phyloP scores from a whole-genome alignment of 208 protist genomes.

The Balamuthia mandrillaris region DNA sequence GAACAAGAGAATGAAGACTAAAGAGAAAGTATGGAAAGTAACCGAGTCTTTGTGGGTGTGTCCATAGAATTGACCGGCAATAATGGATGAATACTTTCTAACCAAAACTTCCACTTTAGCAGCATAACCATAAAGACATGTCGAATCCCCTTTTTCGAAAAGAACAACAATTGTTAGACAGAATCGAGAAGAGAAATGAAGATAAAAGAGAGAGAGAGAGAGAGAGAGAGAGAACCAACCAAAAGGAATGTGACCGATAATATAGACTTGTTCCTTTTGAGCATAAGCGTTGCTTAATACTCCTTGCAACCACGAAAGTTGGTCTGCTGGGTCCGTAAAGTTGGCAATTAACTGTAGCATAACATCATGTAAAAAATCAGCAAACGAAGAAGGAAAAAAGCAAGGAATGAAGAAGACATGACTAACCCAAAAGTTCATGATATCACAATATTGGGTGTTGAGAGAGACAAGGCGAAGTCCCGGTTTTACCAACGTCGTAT shows the following conservation, averaged over 20 bases:
- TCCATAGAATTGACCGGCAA: not conserved
- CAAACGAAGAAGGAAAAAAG: not conserved
- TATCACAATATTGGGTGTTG: slow-evolving; percentile 20
- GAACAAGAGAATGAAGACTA: not conserved
- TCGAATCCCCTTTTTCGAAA: not conserved
- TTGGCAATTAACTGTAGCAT: not conserved
- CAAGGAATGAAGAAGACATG: too few species aligned
- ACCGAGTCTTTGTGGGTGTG: slow-evolving; percentile 5
- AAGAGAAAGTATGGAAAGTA: not conserved
- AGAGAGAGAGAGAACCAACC: not conserved
- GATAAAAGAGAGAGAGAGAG: not conserved
- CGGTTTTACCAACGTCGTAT: not conserved
- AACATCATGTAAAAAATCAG: not conserved
- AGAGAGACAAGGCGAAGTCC: not conserved
- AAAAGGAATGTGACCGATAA: slow-evolving; percentile 15
- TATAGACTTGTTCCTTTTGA: not conserved
- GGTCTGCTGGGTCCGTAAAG: not conserved
- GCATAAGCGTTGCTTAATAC: not conserved
- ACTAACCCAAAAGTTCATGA: slow-evolving; percentile 5
- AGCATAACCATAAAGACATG: not conserved
- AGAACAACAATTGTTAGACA: not conserved
- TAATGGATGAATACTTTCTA: not conserved
- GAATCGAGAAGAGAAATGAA: not conserved
- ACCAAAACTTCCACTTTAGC: not conserved
- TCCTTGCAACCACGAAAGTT: not conserved